A percentile compares a stretch with the other conserved stretches of the same genome.
Conservation (phyloP, 331 rosid genomes). For the Malus hybrid region DNA sequence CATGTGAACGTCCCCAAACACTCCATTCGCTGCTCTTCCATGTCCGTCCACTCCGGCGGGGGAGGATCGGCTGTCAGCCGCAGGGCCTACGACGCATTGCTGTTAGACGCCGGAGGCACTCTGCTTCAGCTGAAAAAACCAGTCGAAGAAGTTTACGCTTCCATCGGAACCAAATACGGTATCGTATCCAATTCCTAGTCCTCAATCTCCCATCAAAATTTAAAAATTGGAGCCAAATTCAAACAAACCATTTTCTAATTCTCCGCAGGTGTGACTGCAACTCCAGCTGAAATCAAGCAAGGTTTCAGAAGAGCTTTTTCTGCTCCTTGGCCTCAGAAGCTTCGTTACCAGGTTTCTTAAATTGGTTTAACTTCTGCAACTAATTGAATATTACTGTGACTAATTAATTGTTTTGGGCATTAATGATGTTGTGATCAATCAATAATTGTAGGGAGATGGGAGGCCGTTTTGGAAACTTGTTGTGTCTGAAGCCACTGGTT, state of each 20-base stretch:
- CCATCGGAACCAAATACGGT: conserved; percentile 76
- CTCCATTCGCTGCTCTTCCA: conserved; percentile 34
- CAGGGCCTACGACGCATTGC: conserved; percentile 60
- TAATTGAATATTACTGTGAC: neutral
- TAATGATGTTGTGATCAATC: neutral
- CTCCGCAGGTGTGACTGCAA: conserved; percentile 47
- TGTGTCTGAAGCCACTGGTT: conserved; percentile 91
- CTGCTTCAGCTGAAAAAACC: conserved; percentile 77
- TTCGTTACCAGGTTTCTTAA: conserved; percentile 73
- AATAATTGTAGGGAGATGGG: conserved; percentile 75
- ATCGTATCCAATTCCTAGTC: neutral
- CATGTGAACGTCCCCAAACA: conserved; percentile 1
- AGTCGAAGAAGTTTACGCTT: conserved; percentile 65
- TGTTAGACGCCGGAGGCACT: conserved; percentile 96
- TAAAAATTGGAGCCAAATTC: neutral
- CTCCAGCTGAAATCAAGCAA: conserved; percentile 71
- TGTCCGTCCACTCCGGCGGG: conserved; percentile 33
- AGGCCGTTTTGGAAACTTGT: conserved; percentile 93
- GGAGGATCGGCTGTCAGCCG: neutral
- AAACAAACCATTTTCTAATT: neutral
- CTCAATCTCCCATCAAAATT: neutral
- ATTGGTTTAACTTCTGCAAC: neutral
- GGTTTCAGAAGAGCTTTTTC: conserved; percentile 76
- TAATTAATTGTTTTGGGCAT: neutral
- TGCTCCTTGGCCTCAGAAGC: conserved; percentile 79